Percentiles rank a stretch among this genome's conserved stretches.
Evolutionary conservation across 352 stramenopile species (phyloP).

Genomic region (Pythium dissimile): DNA sequence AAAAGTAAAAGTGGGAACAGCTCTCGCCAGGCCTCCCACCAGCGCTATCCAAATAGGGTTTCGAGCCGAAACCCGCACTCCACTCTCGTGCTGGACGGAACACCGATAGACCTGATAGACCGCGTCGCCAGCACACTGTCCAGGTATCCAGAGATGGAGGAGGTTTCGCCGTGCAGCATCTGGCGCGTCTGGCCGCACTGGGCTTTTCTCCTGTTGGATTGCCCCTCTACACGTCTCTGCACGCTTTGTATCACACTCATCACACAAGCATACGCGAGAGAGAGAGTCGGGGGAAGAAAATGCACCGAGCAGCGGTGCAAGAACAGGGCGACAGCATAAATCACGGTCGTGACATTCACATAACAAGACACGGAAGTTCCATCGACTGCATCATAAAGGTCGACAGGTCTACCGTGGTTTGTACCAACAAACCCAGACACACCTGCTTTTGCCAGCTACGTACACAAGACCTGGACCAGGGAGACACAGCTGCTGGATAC

Average conservation of each 20-base stretch:
- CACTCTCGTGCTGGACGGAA: too few species aligned
- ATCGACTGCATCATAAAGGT: not conserved
- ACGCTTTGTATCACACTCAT: constrained; percentile 10
- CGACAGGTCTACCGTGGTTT: not conserved
- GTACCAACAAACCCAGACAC: not conserved
- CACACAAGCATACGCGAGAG: constrained; percentile 18
- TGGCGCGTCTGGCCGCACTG: constrained; percentile 9
- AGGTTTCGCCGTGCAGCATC: not conserved
- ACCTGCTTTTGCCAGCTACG: not conserved
- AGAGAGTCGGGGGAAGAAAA: constrained; percentile 13
- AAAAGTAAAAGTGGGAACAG: constrained; percentile 26
- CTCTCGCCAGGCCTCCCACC: too few species aligned
- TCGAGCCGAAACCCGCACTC: too few species aligned
- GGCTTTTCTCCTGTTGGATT: constrained; percentile 13
- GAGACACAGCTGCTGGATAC: not conserved
- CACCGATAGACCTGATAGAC: not conserved
- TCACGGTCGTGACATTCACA: not conserved
- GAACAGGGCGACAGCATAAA: not conserved
- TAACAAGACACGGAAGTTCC: constrained; percentile 1
- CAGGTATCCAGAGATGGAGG: not conserved
- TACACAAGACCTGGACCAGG: not conserved
- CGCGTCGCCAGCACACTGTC: not conserved
- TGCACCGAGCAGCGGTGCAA: constrained; percentile 1
- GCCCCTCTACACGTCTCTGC: constrained; percentile 13
- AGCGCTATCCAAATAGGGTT: too few species aligned